Evolutionary conservation across 2,329 filamentous ascomycete genomes (phyloP).

Genomic region (Cercospora berteroae): DNA sequence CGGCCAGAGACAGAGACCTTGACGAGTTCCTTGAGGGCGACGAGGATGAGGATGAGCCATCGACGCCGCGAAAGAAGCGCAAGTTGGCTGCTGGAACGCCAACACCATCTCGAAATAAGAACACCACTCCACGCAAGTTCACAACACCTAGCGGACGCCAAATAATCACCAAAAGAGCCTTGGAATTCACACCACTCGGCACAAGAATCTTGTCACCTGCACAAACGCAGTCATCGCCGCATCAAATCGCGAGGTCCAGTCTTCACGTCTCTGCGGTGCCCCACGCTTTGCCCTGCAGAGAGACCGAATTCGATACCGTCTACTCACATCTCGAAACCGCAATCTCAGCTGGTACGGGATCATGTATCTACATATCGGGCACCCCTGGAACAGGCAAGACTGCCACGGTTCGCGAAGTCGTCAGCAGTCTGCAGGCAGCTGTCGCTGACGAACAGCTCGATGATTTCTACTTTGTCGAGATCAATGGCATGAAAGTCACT

Average conservation of each 20-base stretch:
- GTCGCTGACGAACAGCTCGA: slow-evolving; percentile 89
- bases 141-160: slow-evolving; percentile 65
- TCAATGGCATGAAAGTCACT: slow-evolving; percentile 99
- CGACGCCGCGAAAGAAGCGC: slow-evolving; percentile 49
- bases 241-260: slow-evolving; percentile 82
- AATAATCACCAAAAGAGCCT: slow-evolving; percentile 76
- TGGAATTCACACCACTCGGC: slow-evolving; percentile 94
- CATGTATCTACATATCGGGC: slow-evolving; percentile 99
- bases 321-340: slow-evolving; percentile 92
- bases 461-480: slow-evolving; percentile 98
- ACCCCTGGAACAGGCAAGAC: slow-evolving; percentile 97
- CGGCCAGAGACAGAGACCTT: slow-evolving; percentile 37
- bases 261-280: slow-evolving; percentile 94
- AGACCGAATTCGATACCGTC: slow-evolving; percentile 85
- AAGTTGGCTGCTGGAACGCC: slow-evolving; percentile 49
- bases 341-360: slow-evolving; percentile 87
- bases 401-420: slow-evolving; percentile 92
- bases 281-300: slow-evolving; percentile 81
- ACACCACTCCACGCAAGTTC: slow-evolving; percentile 53
- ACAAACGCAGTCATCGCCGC: slow-evolving; percentile 76
- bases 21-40: slow-evolving; percentile 50
- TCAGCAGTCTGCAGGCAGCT: slow-evolving; percentile 81
- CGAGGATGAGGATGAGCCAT: slow-evolving; percentile 40
- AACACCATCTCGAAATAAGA: slow-evolving; percentile 45
- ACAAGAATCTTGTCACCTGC: slow-evolving; percentile 77